Percentiles rank a stretch among this genome's conserved stretches.
Conservation (phyloP, 176 grass and related monocot species). For the Alloteropsis semialata region DNA sequence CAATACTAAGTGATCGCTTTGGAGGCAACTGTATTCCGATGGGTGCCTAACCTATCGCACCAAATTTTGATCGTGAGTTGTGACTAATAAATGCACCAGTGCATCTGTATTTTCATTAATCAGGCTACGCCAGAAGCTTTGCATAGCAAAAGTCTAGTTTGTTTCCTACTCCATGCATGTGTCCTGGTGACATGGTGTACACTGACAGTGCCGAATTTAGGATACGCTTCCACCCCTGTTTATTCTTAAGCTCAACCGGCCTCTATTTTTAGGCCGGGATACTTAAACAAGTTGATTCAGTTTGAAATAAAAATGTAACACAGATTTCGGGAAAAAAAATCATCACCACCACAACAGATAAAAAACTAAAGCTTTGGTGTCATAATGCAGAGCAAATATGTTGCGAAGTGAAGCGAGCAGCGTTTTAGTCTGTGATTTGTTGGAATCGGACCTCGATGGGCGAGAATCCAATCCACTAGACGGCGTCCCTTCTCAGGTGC, state of each 20-base stretch:
- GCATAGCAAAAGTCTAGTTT: background rate
- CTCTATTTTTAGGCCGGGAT: background rate
- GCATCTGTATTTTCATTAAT: background rate
- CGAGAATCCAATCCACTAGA: slow-evolving; percentile 16
- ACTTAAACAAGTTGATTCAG: background rate
- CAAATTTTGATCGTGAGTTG: background rate
- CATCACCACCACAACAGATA: background rate
- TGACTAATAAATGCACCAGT: background rate
- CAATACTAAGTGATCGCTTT: background rate
- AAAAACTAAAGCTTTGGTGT: background rate
- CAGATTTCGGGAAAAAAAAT: no score
- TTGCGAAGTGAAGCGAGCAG: background rate
- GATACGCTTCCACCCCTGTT: background rate
- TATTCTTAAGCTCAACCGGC: background rate
- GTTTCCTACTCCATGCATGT: background rate
- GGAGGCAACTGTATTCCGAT: background rate
- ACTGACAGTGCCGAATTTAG: background rate
- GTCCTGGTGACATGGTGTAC: background rate
- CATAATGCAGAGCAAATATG: background rate
- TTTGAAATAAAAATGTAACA: no score
- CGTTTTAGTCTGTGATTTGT: background rate
- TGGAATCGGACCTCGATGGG: background rate
- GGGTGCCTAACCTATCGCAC: background rate
- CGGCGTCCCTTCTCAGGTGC: slow-evolving; percentile 23
- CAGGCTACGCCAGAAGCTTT: background rate